A percentile compares a stretch with the other conserved stretches of the same genome.
Evolutionary conservation across 2,329 filamentous ascomycete genomes (phyloP).

Genomic region (Nannizzia gypsea): DNA sequence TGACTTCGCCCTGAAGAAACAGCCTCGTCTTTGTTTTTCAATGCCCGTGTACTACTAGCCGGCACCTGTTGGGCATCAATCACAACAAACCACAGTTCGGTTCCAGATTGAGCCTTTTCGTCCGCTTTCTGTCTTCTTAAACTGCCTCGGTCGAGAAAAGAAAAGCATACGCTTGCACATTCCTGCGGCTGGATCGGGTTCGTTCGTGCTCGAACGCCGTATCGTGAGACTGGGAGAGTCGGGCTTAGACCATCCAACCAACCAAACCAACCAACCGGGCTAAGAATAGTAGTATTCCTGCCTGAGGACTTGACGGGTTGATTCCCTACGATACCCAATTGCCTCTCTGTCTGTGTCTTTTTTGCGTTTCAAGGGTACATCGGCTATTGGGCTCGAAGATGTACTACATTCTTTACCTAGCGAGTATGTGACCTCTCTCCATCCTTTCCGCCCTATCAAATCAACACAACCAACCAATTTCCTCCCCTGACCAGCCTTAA

Average conservation of each 20-base stretch:
- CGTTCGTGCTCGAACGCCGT: slow-evolving; percentile 12
- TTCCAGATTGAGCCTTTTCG: slow-evolving; percentile 6
- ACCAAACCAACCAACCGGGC: slow-evolving; percentile 7
- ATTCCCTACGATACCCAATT: slow-evolving; percentile 11
- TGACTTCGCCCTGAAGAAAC: slow-evolving; percentile 4
- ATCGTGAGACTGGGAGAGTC: slow-evolving; percentile 16
- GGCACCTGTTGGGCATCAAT: slow-evolving; percentile 12
- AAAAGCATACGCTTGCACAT: not conserved
- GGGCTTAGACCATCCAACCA: no score
- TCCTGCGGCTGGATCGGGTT: slow-evolving; percentile 1
- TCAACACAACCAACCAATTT: no score
- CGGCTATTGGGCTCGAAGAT: slow-evolving; percentile 19
- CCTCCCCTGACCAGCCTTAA: not conserved
- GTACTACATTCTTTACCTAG: slow-evolving; percentile 53
- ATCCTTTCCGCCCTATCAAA: slow-evolving; percentile 7
- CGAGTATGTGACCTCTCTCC: slow-evolving; percentile 47
- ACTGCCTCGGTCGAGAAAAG: slow-evolving; percentile 11
- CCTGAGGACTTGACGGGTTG: slow-evolving; percentile 2
- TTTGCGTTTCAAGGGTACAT: not conserved
- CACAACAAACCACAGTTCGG: no score
- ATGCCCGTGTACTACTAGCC: slow-evolving; percentile 6
- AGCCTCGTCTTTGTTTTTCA: slow-evolving; percentile 9
- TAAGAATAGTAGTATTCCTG: slow-evolving; percentile 8
- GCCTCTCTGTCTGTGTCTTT: no score
- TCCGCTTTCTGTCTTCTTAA: slow-evolving; percentile 9